Evolutionary conservation across 495 filamentous ascomycete species (phyloP), one percentile per base, ranked within the genome.

Genomic region (Penicillium subrubescens): DNA sequence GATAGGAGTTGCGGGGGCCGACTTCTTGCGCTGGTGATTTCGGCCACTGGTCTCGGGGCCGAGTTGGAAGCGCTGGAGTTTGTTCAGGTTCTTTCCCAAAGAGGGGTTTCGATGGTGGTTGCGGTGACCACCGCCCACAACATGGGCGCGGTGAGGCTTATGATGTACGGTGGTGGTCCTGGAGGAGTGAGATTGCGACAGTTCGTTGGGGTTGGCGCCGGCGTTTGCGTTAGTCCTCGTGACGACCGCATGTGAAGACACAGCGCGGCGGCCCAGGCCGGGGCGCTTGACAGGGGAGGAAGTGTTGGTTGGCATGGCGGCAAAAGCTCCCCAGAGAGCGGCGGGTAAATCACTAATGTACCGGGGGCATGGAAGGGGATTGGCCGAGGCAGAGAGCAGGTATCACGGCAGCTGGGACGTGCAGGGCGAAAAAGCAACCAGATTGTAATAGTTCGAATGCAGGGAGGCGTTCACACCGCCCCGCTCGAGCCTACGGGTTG

Each of bases 1-100:
- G 37, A 75, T 70, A 31, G 81, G 81, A 50, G 79, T 83, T 34
- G 70, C 77, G n/a, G 79, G 77, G 31, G 79, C 81, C 21, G 81
- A 83, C 65, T 81, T 82, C 69, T 81, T 83, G 68, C 79, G 79
- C 34, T 81, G 78, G 66, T 82, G 81, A 59, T 80, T 69, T 46
- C 81, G 79, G 41, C 65, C 71, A 31, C 63, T 65, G 25, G 68
- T 62, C 43, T 79, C 78, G 11, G 71, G 61, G 15, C 53, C 68
- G 7, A 78, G 68, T 46, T 79, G 70, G 34, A 80, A 71, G 37
- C 77, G 68, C 59, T 79, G 77, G 21, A 81, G 64, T 64, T 82
- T 82, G 65, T 73, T 74, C 39, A 82, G 64, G 62, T 78, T 78
- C 68, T 81, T 82, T 21, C 75, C 73, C 44, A 75, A 71, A 4